Evolutionary conservation across 495 filamentous ascomycete genomes (phyloP).

Genomic region (Haplographium delicatum): DNA sequence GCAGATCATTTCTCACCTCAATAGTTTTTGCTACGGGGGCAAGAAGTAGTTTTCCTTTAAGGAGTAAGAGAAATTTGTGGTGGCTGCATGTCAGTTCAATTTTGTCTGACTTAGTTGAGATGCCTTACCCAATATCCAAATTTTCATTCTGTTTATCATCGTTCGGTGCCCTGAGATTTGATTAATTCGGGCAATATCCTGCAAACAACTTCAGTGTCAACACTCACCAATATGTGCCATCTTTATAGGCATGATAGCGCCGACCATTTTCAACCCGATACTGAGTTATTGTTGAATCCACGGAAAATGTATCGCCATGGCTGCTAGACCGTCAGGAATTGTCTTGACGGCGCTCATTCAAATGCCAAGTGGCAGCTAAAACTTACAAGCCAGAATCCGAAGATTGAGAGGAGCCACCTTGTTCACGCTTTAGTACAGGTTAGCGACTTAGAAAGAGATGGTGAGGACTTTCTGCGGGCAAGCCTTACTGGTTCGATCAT

Average conservation of each 20-base stretch:
- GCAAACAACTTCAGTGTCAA: neutral
- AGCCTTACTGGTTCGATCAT: too few species aligned
- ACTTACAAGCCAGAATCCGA: conserved; percentile 1
- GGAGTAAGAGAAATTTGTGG: conserved; percentile 32
- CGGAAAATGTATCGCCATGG: conserved; percentile 10
- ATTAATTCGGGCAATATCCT: neutral
- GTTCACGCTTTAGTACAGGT: neutral
- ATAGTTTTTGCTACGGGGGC: conserved; percentile 26
- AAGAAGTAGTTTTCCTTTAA: conserved; percentile 29
- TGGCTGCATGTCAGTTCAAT: conserved; percentile 19
- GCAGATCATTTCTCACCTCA: neutral
- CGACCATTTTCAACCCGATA: conserved; percentile 23
- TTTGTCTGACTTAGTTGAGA: neutral
- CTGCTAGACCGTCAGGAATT: neutral
- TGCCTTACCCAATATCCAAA: conserved; percentile 18
- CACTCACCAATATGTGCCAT: conserved; percentile 21
- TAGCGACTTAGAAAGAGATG: neutral
- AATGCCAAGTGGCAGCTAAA: neutral
- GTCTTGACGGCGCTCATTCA: neutral
- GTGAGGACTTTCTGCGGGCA: neutral
- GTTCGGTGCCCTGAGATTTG: conserved; percentile 14
- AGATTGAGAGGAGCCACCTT: neutral
- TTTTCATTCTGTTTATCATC: conserved; percentile 23
- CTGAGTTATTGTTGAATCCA: conserved; percentile 16
- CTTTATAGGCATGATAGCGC: conserved; percentile 22